Percentiles rank a stretch among this genome's conserved stretches.
These are phyloP conservation scores for Citrus sp. DNA, from an alignment of 345 rosid genomes.

Conservation along the genomic window DNA sequence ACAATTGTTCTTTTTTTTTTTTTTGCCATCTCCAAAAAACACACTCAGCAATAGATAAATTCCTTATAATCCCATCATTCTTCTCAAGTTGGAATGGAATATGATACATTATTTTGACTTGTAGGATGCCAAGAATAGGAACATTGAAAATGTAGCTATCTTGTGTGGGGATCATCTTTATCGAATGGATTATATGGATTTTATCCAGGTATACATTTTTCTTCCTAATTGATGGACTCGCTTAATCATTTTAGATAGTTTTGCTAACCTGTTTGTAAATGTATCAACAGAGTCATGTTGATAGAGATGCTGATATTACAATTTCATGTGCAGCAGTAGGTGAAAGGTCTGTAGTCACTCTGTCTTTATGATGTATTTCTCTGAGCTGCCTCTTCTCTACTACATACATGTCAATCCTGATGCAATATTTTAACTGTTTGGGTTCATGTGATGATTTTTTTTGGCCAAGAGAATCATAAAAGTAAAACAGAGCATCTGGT, in stretches of 20 bases:
- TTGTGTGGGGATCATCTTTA: conserved; percentile 93
- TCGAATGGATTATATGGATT: conserved; percentile 85
- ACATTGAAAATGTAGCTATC: conserved; percentile 70
- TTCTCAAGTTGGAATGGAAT: neutral
- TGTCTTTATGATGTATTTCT: neutral
- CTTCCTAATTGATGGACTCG: neutral
- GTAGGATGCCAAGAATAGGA: conserved; percentile 86
- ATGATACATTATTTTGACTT: conserved; percentile 11
- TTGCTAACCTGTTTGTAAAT: conserved; percentile 21
- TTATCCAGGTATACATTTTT: conserved; percentile 54
- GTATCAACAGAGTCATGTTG: conserved; percentile 63
- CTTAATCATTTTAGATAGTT: neutral
- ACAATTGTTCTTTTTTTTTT: neutral
- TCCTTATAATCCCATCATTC: neutral
- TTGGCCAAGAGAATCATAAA: neutral
- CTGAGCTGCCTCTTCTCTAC: neutral
- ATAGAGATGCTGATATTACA: conserved; percentile 77
- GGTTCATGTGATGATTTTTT: neutral
- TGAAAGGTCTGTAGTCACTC: conserved; percentile 49
- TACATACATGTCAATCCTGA: neutral
- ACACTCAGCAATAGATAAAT: neutral
- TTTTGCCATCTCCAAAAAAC: neutral
- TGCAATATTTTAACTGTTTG: neutral
- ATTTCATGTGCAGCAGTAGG: conserved; percentile 72
- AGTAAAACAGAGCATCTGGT: neutral